These are phyloP conservation scores for Aspergillus eucalypticola DNA, from an alignment of 2,329 filamentous ascomycete genomes.

Conservation along the genomic window DNA sequence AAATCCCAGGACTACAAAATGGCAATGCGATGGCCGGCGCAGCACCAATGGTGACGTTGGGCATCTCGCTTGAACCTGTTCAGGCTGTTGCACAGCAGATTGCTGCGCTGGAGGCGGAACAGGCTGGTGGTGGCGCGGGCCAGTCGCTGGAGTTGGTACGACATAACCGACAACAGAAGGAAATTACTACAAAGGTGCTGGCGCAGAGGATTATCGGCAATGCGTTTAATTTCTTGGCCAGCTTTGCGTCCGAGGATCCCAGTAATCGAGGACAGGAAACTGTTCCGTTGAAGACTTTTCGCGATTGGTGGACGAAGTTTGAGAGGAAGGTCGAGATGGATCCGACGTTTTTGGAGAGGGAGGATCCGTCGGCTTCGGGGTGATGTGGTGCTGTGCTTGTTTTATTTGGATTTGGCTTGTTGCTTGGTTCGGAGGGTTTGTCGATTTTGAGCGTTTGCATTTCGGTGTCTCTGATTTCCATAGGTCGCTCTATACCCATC, in stretches of 20 bases:
- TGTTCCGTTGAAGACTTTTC: slow-evolving; percentile 90
- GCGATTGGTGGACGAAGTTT: slow-evolving; percentile 98
- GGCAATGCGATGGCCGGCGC: slow-evolving; percentile 52
- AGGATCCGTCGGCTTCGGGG: slow-evolving; percentile 46
- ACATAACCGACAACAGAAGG: slow-evolving; percentile 32
- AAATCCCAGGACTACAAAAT: slow-evolving; percentile 35
- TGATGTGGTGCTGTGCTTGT: neutral
- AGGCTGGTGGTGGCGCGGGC: slow-evolving; percentile 16
- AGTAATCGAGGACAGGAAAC: slow-evolving; percentile 69
- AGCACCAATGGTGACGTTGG: slow-evolving; percentile 66
- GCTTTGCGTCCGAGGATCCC: slow-evolving; percentile 68
- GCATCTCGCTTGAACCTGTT: slow-evolving; percentile 77
- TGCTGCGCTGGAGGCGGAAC: slow-evolving; percentile 52
- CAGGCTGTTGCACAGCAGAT: slow-evolving; percentile 71
- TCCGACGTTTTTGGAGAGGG: slow-evolving; percentile 82
- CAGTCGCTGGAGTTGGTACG: slow-evolving; percentile 33
- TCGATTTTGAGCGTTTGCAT: neutral
- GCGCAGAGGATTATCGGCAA: slow-evolving; percentile 95
- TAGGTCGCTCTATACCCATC: neutral
- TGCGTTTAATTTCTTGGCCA: slow-evolving; percentile 92
- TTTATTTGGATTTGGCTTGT: neutral
- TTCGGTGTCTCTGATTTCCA: neutral
- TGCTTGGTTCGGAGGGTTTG: neutral
- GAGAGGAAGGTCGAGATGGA: slow-evolving; percentile 82
- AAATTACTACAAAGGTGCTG: slow-evolving; percentile 70